A percentile compares a stretch with the other conserved stretches of the same genome.
Conservation (phyloP, 208 protist species). For the Trypanosoma vivax region DNA sequence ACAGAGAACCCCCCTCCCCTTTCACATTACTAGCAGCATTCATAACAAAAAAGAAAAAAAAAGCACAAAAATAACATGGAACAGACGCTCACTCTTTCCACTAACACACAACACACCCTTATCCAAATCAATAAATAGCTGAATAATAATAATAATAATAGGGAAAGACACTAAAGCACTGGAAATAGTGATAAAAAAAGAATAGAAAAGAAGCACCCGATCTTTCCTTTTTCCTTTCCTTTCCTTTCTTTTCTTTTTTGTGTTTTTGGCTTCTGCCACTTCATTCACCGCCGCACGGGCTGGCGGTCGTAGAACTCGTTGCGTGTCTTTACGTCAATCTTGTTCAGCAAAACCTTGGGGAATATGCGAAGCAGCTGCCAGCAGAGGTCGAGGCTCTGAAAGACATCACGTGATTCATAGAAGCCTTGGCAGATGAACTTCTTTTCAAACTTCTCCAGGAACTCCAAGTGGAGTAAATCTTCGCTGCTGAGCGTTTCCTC, state of each 20-base stretch:
- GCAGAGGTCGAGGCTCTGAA: conserved; percentile 98
- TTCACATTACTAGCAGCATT: not conserved
- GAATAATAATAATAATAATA: too few relatives aligned
- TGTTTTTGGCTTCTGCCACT: conserved; percentile 14
- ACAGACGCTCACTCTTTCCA: too few relatives aligned
- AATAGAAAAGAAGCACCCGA: too few relatives aligned
- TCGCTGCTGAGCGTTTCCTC: conserved; percentile 99
- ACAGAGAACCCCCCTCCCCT: not conserved
- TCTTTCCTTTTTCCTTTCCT: not conserved
- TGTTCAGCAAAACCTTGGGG: conserved; percentile 96
- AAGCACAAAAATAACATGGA: too few relatives aligned
- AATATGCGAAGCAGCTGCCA: conserved; percentile 98
- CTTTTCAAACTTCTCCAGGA: conserved; percentile 99
- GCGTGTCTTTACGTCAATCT: conserved; percentile 95
- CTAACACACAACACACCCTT: too few relatives aligned
- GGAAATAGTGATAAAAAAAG: too few relatives aligned
- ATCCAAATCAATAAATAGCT: too few relatives aligned
- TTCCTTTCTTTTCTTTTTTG: not conserved
- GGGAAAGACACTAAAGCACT: too few relatives aligned
- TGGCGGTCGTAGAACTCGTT: conserved; percentile 92
- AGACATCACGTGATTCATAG: conserved; percentile 97
- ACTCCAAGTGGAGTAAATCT: conserved; percentile 99
- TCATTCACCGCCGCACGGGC: conserved; percentile 24
- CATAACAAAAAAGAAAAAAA: too few relatives aligned
- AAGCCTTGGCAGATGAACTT: conserved; percentile 98